Conservation (phyloP, 2,329 filamentous ascomycete genomes). For the Sporothrix inflata region DNA sequence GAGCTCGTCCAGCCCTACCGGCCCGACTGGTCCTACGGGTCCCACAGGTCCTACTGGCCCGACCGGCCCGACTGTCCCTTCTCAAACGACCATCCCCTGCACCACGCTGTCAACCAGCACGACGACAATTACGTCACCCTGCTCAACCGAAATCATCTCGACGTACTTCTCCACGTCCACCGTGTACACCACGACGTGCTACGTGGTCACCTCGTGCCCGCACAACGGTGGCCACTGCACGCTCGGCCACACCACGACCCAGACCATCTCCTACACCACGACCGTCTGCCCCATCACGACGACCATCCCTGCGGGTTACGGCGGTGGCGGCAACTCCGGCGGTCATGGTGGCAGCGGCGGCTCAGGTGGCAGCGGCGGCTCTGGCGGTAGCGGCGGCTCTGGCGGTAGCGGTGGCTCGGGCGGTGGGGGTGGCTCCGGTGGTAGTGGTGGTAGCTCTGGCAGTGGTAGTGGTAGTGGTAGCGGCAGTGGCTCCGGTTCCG, state of each 20-base stretch:
- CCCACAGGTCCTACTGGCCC: not conserved
- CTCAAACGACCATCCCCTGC: not conserved
- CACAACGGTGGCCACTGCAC: conserved; percentile 37
- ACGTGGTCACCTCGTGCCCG: conserved; percentile 38
- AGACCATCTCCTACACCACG: conserved; percentile 41
- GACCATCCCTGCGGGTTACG: conserved; percentile 33
- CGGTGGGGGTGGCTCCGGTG: not conserved
- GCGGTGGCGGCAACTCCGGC: conserved; percentile 25
- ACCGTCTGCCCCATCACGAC: conserved; percentile 48
- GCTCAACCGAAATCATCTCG: not conserved
- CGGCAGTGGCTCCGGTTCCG: not conserved
- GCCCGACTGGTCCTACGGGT: not conserved
- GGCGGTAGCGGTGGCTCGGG: not conserved
- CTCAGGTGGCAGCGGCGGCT: not conserved
- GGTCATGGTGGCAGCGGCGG: not conserved
- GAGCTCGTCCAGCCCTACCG: not conserved
- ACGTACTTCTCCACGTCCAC: conserved; percentile 32
- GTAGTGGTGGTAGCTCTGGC: not conserved
- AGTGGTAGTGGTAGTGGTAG: not conserved
- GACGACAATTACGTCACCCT: not conserved
- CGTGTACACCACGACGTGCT: conserved; percentile 36
- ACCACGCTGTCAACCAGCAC: not conserved
- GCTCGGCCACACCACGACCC: conserved; percentile 34
- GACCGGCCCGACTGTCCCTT: not conserved
- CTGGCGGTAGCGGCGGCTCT: not conserved